Evolutionary conservation across 179 eudicot genomes (phyloP).

Genomic region (Nepenthes alata): DNA sequence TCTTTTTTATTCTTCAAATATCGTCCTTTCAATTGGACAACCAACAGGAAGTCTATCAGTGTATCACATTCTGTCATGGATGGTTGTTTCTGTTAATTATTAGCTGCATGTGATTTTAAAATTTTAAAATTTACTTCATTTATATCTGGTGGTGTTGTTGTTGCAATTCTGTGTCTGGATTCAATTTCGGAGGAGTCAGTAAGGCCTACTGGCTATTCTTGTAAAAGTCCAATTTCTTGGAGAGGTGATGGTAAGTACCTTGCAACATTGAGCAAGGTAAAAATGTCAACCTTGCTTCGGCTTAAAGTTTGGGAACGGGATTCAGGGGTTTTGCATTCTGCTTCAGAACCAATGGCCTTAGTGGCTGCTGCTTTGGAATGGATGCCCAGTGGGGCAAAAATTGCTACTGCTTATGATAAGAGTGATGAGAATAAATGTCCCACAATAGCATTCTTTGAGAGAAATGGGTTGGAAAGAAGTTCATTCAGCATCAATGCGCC

Average conservation of each 20-base stretch:
- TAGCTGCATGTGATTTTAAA: no score
- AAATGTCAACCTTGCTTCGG: constrained; percentile 33
- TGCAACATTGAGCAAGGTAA: constrained; percentile 60
- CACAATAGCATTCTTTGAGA: constrained; percentile 65
- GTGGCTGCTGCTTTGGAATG: constrained; percentile 55
- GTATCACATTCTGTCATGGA: background rate
- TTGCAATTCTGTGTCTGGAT: constrained; percentile 5
- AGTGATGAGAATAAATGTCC: constrained; percentile 46
- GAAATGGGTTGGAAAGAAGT: constrained; percentile 90
- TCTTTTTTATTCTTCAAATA: no score
- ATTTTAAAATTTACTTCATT: background rate
- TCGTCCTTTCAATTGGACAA: background rate
- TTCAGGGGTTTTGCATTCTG: constrained; percentile 61
- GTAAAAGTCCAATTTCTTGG: constrained; percentile 57
- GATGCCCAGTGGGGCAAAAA: constrained; percentile 92
- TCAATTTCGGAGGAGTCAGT: constrained; percentile 36
- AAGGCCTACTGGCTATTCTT: constrained; percentile 14
- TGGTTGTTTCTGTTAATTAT: no score
- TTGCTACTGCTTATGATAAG: constrained; percentile 52
- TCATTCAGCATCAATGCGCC: constrained; percentile 58
- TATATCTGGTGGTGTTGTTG: background rate
- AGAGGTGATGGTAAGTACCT: constrained; percentile 93
- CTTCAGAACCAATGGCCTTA: constrained; percentile 65
- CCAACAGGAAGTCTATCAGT: background rate
- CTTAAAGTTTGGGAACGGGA: constrained; percentile 95